phyloP scores from a whole-genome alignment of 345 rosid species.

The Linum lewisii region DNA sequence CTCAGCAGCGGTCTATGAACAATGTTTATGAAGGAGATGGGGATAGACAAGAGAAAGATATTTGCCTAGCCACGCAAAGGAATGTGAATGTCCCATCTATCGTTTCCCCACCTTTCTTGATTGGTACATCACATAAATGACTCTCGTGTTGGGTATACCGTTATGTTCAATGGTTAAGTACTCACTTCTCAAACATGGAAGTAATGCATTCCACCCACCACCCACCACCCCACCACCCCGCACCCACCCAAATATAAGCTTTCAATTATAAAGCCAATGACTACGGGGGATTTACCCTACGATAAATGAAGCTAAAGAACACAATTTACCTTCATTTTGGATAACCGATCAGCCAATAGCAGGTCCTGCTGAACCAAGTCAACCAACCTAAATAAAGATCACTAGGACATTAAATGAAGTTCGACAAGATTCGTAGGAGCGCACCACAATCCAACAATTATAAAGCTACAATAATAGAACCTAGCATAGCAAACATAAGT shows the following conservation, averaged over 20 bases:
- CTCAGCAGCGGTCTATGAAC: too few relatives aligned
- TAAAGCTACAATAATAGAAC: neutral
- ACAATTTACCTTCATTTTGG: conserved; percentile 64
- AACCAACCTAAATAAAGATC: conserved; percentile 49
- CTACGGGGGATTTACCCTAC: neutral
- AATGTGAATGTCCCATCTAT: neutral
- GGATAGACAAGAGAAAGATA: neutral
- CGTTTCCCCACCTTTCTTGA: neutral
- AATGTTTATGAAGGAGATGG: neutral
- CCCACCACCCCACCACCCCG: too few relatives aligned
- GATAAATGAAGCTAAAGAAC: too few relatives aligned
- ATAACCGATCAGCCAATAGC: conserved; percentile 81
- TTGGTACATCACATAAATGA: neutral
- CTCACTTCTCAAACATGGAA: too few relatives aligned
- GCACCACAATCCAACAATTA: neutral
- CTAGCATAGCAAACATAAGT: neutral
- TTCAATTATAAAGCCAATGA: neutral
- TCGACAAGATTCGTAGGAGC: neutral
- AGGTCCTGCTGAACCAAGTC: conserved; percentile 87
- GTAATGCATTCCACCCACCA: too few relatives aligned
- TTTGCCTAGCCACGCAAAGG: neutral
- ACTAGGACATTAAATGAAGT: neutral
- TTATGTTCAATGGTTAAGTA: too few relatives aligned
- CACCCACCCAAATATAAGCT: too few relatives aligned
- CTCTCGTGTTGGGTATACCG: neutral